Percentiles rank a stretch among this genome's conserved stretches.
Conservation (phyloP, 345 rosid genomes). For the Linum lewisii region DNA sequence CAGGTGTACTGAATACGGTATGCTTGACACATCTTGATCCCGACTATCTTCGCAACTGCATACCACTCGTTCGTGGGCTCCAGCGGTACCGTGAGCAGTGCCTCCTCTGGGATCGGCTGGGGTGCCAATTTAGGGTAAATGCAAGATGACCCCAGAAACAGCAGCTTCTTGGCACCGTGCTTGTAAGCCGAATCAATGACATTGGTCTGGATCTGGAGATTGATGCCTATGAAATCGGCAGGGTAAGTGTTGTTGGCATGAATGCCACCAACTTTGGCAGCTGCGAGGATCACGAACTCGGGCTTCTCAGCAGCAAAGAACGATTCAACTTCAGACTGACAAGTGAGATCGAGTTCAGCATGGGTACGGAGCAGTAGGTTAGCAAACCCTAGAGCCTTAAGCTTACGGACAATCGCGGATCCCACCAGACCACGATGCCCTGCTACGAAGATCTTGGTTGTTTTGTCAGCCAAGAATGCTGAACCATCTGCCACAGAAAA, state of each 20-base stretch:
- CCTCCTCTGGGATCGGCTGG: slow-evolving; percentile 75
- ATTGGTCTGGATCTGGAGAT: slow-evolving; percentile 92
- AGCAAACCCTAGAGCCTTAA: slow-evolving; percentile 45
- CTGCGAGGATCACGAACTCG: slow-evolving; percentile 59
- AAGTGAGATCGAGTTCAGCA: slow-evolving; percentile 75
- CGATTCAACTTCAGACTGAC: slow-evolving; percentile 65
- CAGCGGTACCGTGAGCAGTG: slow-evolving; percentile 67
- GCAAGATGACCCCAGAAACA: slow-evolving; percentile 91
- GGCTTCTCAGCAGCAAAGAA: slow-evolving; percentile 69
- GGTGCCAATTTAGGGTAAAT: slow-evolving; percentile 92
- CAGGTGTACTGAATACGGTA: slow-evolving; percentile 64
- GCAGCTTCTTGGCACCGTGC: slow-evolving; percentile 58
- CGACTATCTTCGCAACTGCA: slow-evolving; percentile 80
- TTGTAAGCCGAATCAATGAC: slow-evolving; percentile 70
- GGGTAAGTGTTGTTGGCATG: slow-evolving; percentile 96
- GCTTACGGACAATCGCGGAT: slow-evolving; percentile 76
- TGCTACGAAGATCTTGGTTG: slow-evolving; percentile 84
- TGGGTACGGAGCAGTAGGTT: slow-evolving; percentile 65
- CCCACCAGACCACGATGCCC: slow-evolving; percentile 95
- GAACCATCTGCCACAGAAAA: slow-evolving; percentile 4
- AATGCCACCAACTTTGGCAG: slow-evolving; percentile 96
- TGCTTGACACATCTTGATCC: slow-evolving; percentile 95
- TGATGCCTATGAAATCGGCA: slow-evolving; percentile 83
- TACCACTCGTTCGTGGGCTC: slow-evolving; percentile 99
- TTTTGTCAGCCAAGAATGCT: slow-evolving; percentile 50